These are phyloP conservation scores for Fusarium bulbicola DNA, from an alignment of 2,329 filamentous ascomycete genomes.

Conservation along the genomic window DNA sequence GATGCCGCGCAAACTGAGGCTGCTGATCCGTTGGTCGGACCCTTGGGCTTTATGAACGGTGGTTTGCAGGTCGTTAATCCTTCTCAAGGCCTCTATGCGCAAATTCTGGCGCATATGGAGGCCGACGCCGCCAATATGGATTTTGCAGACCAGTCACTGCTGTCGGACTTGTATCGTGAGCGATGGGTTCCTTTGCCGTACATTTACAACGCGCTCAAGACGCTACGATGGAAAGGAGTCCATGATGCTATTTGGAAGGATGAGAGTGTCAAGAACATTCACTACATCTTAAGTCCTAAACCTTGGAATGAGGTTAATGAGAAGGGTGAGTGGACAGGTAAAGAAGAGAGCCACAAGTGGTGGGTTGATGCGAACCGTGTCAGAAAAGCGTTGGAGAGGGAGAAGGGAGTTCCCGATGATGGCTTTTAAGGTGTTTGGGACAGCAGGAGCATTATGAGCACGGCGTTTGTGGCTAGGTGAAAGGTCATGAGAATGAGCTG, in stretches of 20 bases:
- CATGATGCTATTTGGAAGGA: conserved; percentile 67
- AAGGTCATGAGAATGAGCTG: background rate
- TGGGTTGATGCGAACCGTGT: conserved; percentile 62
- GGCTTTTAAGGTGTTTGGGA: conserved; percentile 23
- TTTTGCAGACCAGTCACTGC: conserved; percentile 68
- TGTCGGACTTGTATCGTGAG: conserved; percentile 63
- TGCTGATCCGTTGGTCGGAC: conserved; percentile 55
- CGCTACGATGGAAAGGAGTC: conserved; percentile 61
- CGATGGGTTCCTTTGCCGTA: conserved; percentile 69
- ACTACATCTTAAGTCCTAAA: conserved; percentile 70
- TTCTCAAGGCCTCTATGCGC: conserved; percentile 55
- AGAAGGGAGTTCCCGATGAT: conserved; percentile 47
- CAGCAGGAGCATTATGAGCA: background rate
- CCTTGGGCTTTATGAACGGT: conserved; percentile 59
- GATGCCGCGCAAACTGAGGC: conserved; percentile 57
- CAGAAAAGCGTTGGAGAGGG: conserved; percentile 53
- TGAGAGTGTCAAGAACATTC: conserved; percentile 66
- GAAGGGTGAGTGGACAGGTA: conserved; percentile 54
- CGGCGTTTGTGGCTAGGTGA: background rate
- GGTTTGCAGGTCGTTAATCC: conserved; percentile 68
- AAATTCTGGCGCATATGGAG: conserved; percentile 63
- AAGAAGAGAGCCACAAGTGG: conserved; percentile 63
- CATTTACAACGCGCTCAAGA: conserved; percentile 71
- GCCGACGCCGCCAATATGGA: conserved; percentile 57
- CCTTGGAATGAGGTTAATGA: conserved; percentile 65